Base-by-base conservation (phyloP, 2,329 filamentous ascomycete genomes). In the Penicillium thymicola region DNA sequence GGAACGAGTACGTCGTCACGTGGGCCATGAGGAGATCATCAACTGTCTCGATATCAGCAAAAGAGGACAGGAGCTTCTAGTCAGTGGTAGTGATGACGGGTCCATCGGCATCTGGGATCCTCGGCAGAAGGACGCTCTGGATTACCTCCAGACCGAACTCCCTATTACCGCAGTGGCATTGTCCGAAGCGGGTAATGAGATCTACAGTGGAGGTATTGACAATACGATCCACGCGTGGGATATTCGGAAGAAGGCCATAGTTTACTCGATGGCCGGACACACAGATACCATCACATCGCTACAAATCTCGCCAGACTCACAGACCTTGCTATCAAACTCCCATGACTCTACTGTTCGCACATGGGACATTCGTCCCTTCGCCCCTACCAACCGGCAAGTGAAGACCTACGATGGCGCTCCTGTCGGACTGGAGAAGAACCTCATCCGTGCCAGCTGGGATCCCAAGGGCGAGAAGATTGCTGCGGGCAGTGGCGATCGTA, bases 211-310 rank as follows among this genome's bases (percentile, higher is more conserved):
- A 45, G 90, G 92, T 23, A 97, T 99, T 65, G 94, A 97, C 77
- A 97, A 97, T 70, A 92, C 95, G 66, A 96, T 99, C 72, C 91
- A 92, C 67, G 92, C 96, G 21, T 99, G 94, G 93, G 94, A 99
- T 75, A 78, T 97, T 69, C 86, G 94, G 64, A 97, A 96, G 79
- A 92, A 95, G 75, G 84, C 88, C 7, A 84, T 95, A 3, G 86
- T 91, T 6, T 97, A 97, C 75, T 88, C 89, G 2, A 87, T 99
- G 81, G 76, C 89, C 13, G 94, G 94, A 0, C 94, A 99, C 72
- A 88, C 86, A 51, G 94, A 99, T 71, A 97, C 93, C 0, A 82
- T 99, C 61, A 96, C 92, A 3, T 96, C 92, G 13, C 80, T 99
- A 45, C 82, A 89, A 52, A 85, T 97, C n/a, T 97, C 93, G 2